phyloP scores from a whole-genome alignment of 257 asterid species.

The Lantana camara region DNA sequence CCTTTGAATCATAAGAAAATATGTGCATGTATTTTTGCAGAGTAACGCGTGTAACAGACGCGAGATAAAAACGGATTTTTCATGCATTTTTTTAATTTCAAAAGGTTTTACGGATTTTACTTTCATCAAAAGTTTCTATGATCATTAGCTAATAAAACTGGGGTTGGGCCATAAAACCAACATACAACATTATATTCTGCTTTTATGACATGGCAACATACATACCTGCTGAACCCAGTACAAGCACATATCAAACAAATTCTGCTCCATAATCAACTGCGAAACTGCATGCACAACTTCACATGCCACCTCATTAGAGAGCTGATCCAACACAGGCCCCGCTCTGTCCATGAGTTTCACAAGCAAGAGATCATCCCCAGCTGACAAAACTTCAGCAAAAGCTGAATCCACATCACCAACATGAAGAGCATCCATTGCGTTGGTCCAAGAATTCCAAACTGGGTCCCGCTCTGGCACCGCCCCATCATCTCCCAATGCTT shows the following conservation, averaged over 20 bases:
- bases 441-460: slow-evolving; percentile 83
- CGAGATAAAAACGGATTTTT: no score
- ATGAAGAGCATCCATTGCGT: slow-evolving; percentile 93
- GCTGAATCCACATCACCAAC: slow-evolving; percentile 85
- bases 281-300: slow-evolving; percentile 81
- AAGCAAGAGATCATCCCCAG: slow-evolving; percentile 88
- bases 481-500: slow-evolving; percentile 70
- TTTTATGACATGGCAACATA: slow-evolving; percentile 11
- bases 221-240: slow-evolving; percentile 97
- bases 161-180: no score
- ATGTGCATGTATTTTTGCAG: no score
- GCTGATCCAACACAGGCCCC: slow-evolving; percentile 88
- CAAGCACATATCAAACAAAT: slow-evolving; percentile 72
- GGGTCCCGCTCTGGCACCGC: slow-evolving; percentile 75
- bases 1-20: no score
- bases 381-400: slow-evolving; percentile 82
- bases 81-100: no score
- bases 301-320: slow-evolving; percentile 73
- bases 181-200: no score
- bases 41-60: no score
- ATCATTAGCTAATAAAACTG: no score
- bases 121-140: no score
- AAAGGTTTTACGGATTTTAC: no score
- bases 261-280: slow-evolving; percentile 74
- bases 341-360: slow-evolving; percentile 93